A percentile compares a stretch with the other conserved stretches of the same genome.
phyloP scores from a whole-genome alignment of 2,329 filamentous ascomycete species.

The Amauroascus niger region DNA sequence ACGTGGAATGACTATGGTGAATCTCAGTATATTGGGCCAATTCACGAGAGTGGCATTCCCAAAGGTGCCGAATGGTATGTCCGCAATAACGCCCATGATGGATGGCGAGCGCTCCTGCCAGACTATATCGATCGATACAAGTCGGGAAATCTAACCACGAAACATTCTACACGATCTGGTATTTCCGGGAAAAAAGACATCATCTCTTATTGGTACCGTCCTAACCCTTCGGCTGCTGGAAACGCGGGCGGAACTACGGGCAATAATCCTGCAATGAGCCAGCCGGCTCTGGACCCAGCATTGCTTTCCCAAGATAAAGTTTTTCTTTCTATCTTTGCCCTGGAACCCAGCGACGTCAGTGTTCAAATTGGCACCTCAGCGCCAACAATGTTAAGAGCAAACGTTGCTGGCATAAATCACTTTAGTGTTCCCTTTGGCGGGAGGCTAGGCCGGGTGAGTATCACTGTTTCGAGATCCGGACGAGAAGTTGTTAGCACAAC shows the following conservation, averaged over 20 bases:
- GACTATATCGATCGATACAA: slow-evolving; percentile 46
- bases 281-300: slow-evolving; percentile 22
- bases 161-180: neutral
- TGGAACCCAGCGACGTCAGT: slow-evolving; percentile 22
- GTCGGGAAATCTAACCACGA: slow-evolving; percentile 29
- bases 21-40: slow-evolving; percentile 48
- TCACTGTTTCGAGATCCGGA: slow-evolving; percentile 23
- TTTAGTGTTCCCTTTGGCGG: slow-evolving; percentile 28
- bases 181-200: slow-evolving; percentile 18
- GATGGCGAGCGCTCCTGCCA: slow-evolving; percentile 42
- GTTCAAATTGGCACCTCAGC: slow-evolving; percentile 24
- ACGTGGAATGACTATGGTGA: slow-evolving; percentile 55
- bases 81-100: slow-evolving; percentile 39
- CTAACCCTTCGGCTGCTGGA: slow-evolving; percentile 26
- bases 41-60: slow-evolving; percentile 40
- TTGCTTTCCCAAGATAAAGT: slow-evolving; percentile 27
- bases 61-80: slow-evolving; percentile 43
- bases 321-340: slow-evolving; percentile 24
- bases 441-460: slow-evolving; percentile 23
- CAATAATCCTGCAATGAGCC: slow-evolving; percentile 26
- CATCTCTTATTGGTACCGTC: slow-evolving; percentile 30
- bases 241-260: slow-evolving; percentile 27
- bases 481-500: slow-evolving; percentile 18
- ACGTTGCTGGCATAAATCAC: slow-evolving; percentile 23
- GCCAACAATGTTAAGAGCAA: slow-evolving; percentile 20